Evolutionary conservation across 2,329 filamentous ascomycete genomes (phyloP).

Genomic region (Huntiella moniliformis): DNA sequence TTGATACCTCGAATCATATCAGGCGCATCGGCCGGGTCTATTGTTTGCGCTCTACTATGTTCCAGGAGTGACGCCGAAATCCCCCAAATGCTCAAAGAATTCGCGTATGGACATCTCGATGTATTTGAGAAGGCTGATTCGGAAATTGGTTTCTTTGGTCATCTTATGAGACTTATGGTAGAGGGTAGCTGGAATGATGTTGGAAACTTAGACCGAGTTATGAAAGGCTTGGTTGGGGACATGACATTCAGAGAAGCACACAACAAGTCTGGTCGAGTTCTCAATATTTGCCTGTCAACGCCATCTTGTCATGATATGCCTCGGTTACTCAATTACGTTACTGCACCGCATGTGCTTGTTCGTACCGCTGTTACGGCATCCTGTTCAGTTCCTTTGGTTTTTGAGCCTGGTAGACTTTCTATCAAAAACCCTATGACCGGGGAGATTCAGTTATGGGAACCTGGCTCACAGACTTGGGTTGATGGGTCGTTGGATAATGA

Average conservation of each 20-base stretch:
- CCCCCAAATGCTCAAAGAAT: constrained; percentile 45
- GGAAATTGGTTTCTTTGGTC: constrained; percentile 38
- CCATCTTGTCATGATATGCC: constrained; percentile 76
- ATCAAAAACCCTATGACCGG: constrained; percentile 74
- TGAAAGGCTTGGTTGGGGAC: constrained; percentile 64
- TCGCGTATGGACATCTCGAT: constrained; percentile 61
- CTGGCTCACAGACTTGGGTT: constrained; percentile 70
- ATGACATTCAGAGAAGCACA: constrained; percentile 93
- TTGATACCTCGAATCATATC: constrained; percentile 74
- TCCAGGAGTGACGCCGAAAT: constrained; percentile 63
- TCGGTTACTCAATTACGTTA: constrained; percentile 76
- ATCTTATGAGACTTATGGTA: constrained; percentile 57
- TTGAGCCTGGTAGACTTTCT: constrained; percentile 58
- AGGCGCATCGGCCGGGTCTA: constrained; percentile 71
- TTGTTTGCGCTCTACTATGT: constrained; percentile 66
- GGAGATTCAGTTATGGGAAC: constrained; percentile 64
- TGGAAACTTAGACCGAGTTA: constrained; percentile 58
- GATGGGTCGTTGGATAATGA: constrained; percentile 93
- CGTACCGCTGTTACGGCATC: constrained; percentile 95
- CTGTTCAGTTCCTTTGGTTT: constrained; percentile 78
- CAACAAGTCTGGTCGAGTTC: constrained; percentile 75
- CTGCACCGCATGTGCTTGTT: constrained; percentile 82
- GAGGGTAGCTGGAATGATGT: constrained; percentile 75
- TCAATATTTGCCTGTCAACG: constrained; percentile 87
- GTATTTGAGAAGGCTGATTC: constrained; percentile 48